These are phyloP conservation scores for Phyllostachys edulis DNA, from an alignment of 176 grass and related monocot genomes.

Conservation along the genomic window DNA sequence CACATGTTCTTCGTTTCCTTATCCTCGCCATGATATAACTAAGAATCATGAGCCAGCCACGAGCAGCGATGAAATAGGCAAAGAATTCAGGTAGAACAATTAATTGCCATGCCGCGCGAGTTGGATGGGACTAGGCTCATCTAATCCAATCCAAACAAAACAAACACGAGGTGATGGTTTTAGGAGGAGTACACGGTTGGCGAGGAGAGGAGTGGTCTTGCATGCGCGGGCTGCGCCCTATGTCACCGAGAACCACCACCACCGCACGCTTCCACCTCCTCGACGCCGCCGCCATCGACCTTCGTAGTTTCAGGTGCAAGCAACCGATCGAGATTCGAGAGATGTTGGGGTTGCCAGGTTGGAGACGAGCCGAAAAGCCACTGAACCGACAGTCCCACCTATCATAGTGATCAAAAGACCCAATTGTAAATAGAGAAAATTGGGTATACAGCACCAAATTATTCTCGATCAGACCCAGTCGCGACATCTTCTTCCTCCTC, in stretches of 20 bases:
- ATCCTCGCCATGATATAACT: background rate
- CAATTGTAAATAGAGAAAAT: too few relatives aligned
- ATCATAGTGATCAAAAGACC: background rate
- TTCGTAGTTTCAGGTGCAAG: slow-evolving; percentile 8
- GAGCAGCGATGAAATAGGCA: background rate
- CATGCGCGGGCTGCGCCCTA: slow-evolving; percentile 95
- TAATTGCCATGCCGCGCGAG: background rate
- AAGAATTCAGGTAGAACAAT: background rate
- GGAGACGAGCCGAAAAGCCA: background rate
- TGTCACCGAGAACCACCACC: slow-evolving; percentile 90
- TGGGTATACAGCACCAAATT: too few relatives aligned
- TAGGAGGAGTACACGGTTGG: slow-evolving; percentile 52
- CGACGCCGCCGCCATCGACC: slow-evolving; percentile 13
- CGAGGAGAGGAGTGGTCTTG: slow-evolving; percentile 98
- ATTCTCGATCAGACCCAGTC: too few relatives aligned
- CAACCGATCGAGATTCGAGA: background rate
- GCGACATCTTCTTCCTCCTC: too few relatives aligned
- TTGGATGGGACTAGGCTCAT: background rate
- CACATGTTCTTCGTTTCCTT: background rate
- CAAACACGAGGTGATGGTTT: background rate
- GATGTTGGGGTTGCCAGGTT: background rate
- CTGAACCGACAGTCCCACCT: background rate
- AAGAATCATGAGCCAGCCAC: background rate
- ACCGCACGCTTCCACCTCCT: slow-evolving; percentile 61
- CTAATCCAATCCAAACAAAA: background rate